phyloP scores from a whole-genome alignment of 768 basidiomycete species.

The Leccinum barrowsii region DNA sequence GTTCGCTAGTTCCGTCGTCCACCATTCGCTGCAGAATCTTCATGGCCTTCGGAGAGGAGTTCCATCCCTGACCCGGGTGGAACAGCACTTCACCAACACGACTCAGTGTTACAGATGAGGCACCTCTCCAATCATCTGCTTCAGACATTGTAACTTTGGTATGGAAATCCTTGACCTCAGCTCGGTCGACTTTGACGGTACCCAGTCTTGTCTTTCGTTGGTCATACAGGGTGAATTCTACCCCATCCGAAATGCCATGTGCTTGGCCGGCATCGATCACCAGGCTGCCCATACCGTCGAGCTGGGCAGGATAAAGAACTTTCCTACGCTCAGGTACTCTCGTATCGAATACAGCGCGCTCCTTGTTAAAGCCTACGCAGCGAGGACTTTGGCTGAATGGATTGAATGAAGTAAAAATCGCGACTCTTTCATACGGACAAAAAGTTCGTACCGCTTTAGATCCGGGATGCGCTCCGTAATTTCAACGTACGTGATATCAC shows the following conservation, averaged over 20 bases:
- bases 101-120: neutral
- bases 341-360: conserved; percentile 24
- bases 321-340: conserved; percentile 7
- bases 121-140: neutral
- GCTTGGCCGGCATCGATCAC: conserved; percentile 22
- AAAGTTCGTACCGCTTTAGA: conserved; percentile 1
- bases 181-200: neutral
- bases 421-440: neutral
- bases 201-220: neutral
- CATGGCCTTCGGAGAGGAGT: neutral
- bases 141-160: neutral
- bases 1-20: neutral
- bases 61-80: neutral
- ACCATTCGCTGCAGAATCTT: neutral
- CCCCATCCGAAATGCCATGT: conserved; percentile 21
- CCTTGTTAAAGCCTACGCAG: conserved; percentile 22
- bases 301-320: neutral
- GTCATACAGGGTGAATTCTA: conserved; percentile 20
- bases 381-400: conserved; percentile 26
- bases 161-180: conserved; percentile 6
- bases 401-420: neutral
- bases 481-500: conserved; percentile 22
- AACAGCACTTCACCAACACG: neutral
- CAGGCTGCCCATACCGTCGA: neutral
- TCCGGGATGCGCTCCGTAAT: conserved; percentile 14